Evolutionary conservation across 257 asterid species (phyloP).

Genomic region (Penstemon barbatus): DNA sequence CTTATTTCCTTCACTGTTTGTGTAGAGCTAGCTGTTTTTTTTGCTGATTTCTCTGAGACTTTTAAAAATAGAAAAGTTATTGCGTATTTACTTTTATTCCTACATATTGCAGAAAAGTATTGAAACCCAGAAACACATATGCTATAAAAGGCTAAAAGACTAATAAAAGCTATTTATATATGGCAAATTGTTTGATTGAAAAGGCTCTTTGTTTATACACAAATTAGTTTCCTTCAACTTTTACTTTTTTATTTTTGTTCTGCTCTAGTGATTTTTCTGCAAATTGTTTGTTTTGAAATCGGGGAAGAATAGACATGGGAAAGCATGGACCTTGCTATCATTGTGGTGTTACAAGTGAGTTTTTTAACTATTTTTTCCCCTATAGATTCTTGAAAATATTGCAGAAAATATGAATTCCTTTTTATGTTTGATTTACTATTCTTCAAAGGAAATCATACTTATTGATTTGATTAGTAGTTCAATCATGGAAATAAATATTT

Average conservation of each 20-base stretch:
- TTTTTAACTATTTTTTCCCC: conserved; percentile 28
- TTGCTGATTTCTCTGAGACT: conserved; percentile 41
- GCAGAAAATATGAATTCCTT: conserved; percentile 26
- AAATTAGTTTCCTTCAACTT: conserved; percentile 21
- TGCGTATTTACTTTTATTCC: conserved; percentile 43
- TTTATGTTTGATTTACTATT: conserved; percentile 30
- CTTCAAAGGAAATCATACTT: conserved; percentile 29
- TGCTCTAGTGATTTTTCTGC: conserved; percentile 30
- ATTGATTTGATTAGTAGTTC: conserved; percentile 33
- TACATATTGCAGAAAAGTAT: conserved; percentile 28
- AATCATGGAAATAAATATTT: conserved; percentile 30
- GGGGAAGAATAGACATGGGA: conserved; percentile 69
- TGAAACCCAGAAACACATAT: conserved; percentile 44
- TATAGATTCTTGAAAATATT: conserved; percentile 6
- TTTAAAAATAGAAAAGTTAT: conserved; percentile 17
- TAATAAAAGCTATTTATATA: conserved; percentile 33
- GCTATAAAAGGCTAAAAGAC: conserved; percentile 38
- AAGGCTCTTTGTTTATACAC: conserved; percentile 12
- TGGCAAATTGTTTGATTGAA: conserved; percentile 30
- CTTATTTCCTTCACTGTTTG: no score
- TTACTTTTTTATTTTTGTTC: neutral
- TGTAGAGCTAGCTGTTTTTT: conserved; percentile 18
- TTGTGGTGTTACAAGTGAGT: conserved; percentile 99
- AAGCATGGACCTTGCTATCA: conserved; percentile 99
- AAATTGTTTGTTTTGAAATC: conserved; percentile 33